Percentiles rank a stretch among this genome's conserved stretches.
Evolutionary conservation across 2,329 filamentous ascomycete genomes (phyloP).

Genomic region (Botrytis tulipae): DNA sequence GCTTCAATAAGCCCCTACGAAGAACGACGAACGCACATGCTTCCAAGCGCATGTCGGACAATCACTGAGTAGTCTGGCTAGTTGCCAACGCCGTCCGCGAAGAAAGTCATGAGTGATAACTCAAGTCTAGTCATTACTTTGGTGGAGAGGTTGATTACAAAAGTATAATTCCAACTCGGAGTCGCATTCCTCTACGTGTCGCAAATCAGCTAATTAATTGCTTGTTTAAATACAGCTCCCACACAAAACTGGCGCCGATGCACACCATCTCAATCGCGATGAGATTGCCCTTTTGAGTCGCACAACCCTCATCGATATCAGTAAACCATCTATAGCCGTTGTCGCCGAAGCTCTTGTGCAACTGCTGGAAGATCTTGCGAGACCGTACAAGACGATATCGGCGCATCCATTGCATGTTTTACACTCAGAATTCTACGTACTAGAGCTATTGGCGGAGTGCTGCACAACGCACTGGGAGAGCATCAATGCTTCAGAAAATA

Average conservation of each 20-base stretch:
- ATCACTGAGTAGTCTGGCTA: constrained; percentile 30
- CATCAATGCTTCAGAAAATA: constrained; percentile 38
- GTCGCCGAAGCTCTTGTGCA: constrained; percentile 58
- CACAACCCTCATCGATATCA: constrained; percentile 60
- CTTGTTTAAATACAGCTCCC: constrained; percentile 49
- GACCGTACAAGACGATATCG: constrained; percentile 51
- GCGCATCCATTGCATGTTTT: constrained; percentile 59
- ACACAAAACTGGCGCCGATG: constrained; percentile 58
- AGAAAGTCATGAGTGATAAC: constrained; percentile 55
- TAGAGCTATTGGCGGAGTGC: constrained; percentile 63
- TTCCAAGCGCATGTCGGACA: constrained; percentile 32
- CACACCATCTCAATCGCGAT: constrained; percentile 57
- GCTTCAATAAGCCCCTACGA: constrained; percentile 20
- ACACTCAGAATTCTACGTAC: constrained; percentile 63
- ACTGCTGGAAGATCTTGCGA: constrained; percentile 57
- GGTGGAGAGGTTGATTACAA: constrained; percentile 60
- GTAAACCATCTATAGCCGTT: constrained; percentile 50
- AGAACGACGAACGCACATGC: constrained; percentile 9
- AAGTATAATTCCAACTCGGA: constrained; percentile 45
- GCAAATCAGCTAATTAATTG: constrained; percentile 24
- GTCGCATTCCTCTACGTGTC: constrained; percentile 16
- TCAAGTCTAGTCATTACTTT: constrained; percentile 59
- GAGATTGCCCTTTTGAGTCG: constrained; percentile 60
- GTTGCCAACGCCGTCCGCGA: constrained; percentile 25
- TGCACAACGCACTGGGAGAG: constrained; percentile 60